Base-by-base conservation (phyloP, 1,284 basidiomycete genomes). In the Ganoderma leucocontextum region DNA sequence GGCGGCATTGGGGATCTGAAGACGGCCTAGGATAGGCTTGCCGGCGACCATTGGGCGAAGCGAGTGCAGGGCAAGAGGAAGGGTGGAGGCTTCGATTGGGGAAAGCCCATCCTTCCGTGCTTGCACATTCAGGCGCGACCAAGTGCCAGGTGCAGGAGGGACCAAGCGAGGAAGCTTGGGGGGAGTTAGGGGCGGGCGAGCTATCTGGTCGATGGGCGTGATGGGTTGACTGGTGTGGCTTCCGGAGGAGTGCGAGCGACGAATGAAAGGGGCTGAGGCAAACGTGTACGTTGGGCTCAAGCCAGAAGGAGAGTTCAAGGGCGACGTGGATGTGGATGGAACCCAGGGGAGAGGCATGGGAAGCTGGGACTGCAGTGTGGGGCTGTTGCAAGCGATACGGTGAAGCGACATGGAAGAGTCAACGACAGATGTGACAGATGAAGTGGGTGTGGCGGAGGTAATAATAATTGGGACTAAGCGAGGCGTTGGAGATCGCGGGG, bases 131-230 rank as follows among this genome's bases (percentile, higher is more conserved):
- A 68, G 35, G 17, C 62, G 47, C 1, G 67, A 63, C 72, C 69
- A 73, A 2, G 65, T 68, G n/a, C 69, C 69, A 19, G 72, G 67
- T 0, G 70, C 62, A 25, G 64, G 69, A 15, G 73, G 75, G 62
- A 62, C 62, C 10, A 72, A 36, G 17, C 75, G 73, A 15, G 70
- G 70, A 4, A 70, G 55, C 53, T 65, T 71, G 1, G 79, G 79
- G 33, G 79, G 78, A 8, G 70, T 69, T 4, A 73, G 68, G 19
- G 76, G 77, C 1, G 76, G 77, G 44, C 75, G 73, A 15, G 75
- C 64, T 35, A 79, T 75, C 63, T 80, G 79, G n/a, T 78, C 78
- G 2, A 77, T 53, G 19, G 79, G 79, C 1, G 79, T 80, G 38
- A 77, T 70, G 10, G 78, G 77, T 15, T 55, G 68, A 9, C 25